Base-by-base conservation (phyloP, 2,329 filamentous ascomycete species). In the Ascocoryne sarcoides region DNA sequence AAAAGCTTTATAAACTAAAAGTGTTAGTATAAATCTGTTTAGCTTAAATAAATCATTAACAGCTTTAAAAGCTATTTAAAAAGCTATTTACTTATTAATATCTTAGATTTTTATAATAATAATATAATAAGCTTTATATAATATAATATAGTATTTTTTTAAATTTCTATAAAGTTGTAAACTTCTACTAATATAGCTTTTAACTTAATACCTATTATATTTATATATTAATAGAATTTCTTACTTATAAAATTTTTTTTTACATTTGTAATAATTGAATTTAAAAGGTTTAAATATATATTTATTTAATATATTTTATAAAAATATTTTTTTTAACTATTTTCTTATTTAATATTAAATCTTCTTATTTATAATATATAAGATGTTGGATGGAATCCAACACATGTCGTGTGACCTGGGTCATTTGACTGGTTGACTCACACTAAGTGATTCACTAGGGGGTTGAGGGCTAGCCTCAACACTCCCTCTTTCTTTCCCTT, bases 21-120 rank as follows among this genome's bases (percentile, higher is more conserved):
- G 21, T 0, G 32, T 48, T 33, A 30, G 39, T 4, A 44, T 36
- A n/a, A 44, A n/a, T 4, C 42, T 23, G 19, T 43, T 26, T 12
- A 23, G 42, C 4, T 37, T 34, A 9, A 19, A 37, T 5, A 29
- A 36, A 37, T 48, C 26, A 21, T 48, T 48, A 10, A 48, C 16
- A 10, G 37, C 45, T 32, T 48, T 48, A 19, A 48, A 36, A 2
- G 38, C 23, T 21, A 48, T 48, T 32, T 48, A 21, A n/a, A 45
- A 20, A 4, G 32, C 32, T 10, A 39, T 23, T 10, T 41, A 26
- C 31, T 37, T 43, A 1, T 34, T 21, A 12, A 48, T 26, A 5
- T 26, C 14, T 23, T 9, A 32, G 7, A 47, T 20, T 36, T 46
- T 33, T n/a, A 12, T 15, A 7, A 9, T 23, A 14, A 43, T 37